Base-by-base conservation (phyloP, 352 stramenopile genomes). In the Phytophthora europaea region DNA sequence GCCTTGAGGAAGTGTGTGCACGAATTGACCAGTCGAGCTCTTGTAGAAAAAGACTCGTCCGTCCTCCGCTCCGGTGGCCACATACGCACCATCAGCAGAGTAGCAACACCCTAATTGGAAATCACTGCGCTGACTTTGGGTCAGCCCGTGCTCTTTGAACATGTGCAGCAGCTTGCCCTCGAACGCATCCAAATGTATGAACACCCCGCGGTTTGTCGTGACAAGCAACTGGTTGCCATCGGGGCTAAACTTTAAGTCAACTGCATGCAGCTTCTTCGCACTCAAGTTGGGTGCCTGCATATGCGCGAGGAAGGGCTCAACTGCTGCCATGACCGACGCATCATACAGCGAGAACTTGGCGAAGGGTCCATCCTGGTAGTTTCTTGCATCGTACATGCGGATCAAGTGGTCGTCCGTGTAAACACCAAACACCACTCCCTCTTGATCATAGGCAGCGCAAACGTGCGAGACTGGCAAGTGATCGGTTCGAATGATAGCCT, bases 301-400 rank as follows among this genome's bases (percentile, higher is more conserved):
- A 3, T 79, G 70, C 4, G 82, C 85, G 5, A 96, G 73, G 50
- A 90, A 87, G 34, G 88, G 90, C 15, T 93, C 81, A 20, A 97
- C 47, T 6, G 78, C 83, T 31, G 64, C 69, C 40, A 92, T 28
- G 61, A 97, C 83, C 54, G 80, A 93, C 20, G 84, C 68, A 70
- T 95, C 88, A 62, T 95, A 92, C 2, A 97, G 82, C 58, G 86
- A 92, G 54, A 97, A 97, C 75, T 95, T 97, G 75, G 87, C 90
- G 60, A 97, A 97, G 15, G 90, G 90, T 6, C 90, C 90, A 71
- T 95, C 90, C 68, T 94, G 87, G 72, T 92, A 95, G 72, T 95
- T 95, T 51, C 90, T 87, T 28, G 90, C 90, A 67, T 97, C 90
- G 70, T 97, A 97, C 89, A 97, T 95, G 56, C 90, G 90, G 54